Base-by-base conservation (phyloP, 192 early-diverging fungal species). In the Backusella tuberculispora region DNA sequence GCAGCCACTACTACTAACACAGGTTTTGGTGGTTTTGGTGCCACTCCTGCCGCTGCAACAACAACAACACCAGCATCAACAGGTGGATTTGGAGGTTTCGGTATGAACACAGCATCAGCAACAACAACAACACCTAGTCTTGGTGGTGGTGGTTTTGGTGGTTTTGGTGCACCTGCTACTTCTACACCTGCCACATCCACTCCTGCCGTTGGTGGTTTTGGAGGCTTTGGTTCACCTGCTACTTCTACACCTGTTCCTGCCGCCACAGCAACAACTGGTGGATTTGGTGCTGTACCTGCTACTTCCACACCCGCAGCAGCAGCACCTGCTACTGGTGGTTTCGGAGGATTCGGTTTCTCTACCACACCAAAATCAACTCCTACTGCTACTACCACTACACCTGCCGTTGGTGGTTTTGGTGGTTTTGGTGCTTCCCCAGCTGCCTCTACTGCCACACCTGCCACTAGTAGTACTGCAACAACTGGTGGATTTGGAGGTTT, bases 261-360 rank as follows among this genome's bases (percentile, higher is more conserved):
- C 21, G 19, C 81, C 37, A 46, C 43, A 17, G 34, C 71, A 29
- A 19, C 67, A 14, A 9, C 53, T 9, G 26, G 53, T 14, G 69
- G 47, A 12, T 42, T 56, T 53, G 65, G 48, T 42, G 74, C 84
- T 1, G 74, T 77, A 19, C 7, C 68, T 66, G 41, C 75, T 45
- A 43, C 80, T 73, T 26, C 29, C 29, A 34, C 81, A 44, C 60
- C 82, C 13, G 63, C 82, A 8, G 41, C 81, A 37, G n/a, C 83
- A 37, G 41, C 70, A 6, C 26, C 71, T 13, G 34, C 53, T 26
- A 21, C 71, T 43, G 50, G 41, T 26, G 65, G 73, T 5, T 74
- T 74, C 26, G 65, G 73, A 9, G 29, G 64, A 7, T 63, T 76
- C 48, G 81, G 73, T 19, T 50, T 72, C 12, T 21, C 73, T 19